Base-by-base conservation (phyloP, 1,139 yeast species). In the Tardiomyces blankii region DNA sequence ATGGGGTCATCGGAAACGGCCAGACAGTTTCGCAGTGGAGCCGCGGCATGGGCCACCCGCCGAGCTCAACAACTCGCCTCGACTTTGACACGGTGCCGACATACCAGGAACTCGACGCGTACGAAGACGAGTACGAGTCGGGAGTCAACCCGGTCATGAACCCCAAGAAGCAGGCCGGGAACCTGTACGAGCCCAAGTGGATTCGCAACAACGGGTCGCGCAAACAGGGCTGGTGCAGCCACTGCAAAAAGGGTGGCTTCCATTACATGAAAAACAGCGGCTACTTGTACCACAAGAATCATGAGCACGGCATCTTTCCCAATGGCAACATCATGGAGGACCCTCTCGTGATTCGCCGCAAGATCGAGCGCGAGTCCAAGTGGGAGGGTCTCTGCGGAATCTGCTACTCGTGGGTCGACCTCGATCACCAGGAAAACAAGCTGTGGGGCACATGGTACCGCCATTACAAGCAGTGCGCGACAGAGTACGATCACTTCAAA, bases 301-400 rank as follows among this genome's bases (percentile, higher is more conserved):
- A 58, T 41, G 61, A 58, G 47, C 62, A 58, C 39, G 62, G 62
- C 32, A 51, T 58, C 18, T 56, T 56, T 40, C 61, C 62, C 21
- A 56, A 54, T n/a, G 60, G 60, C 8, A 46, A 51, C 38, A 50
- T 58, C 2, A 56, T 58, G 46, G 62, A 58, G 42, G 62, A 58
- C 41, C 62, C 62, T 9, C 45, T 58, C 18, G 54, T 57, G 18
- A 54, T 58, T 28, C 50, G 59, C 18, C 49, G 60, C 18, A 55
- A 56, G 45, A 42, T 54, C 9, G 56, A 51, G 23, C 51, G 60
- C 4, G 60, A 56, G 35, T 50, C 55, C 38, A 50, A 57, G 35
- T 57, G 61, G 61, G 61, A 58, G 46, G 62, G 62, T 1, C 51
- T 58, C 3, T 58, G 62, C 43, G 62, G 62, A 1, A 58, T 58